Base-by-base conservation (phyloP, 2,329 filamentous ascomycete species). In the Aaosphaeria arxii region DNA sequence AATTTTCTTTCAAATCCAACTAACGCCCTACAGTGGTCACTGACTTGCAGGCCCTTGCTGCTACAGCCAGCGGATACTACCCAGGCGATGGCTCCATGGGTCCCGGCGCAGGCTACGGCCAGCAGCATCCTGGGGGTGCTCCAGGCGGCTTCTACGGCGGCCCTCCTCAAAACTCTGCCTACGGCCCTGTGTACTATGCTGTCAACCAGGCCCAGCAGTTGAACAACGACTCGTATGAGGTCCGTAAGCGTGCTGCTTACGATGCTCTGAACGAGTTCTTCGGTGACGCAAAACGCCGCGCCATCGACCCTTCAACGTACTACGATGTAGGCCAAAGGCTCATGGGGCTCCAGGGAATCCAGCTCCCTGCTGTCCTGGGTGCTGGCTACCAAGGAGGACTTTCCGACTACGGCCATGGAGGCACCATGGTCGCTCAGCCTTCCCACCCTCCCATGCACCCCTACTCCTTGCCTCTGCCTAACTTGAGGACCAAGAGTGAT, bases 181-280 rank as follows among this genome's bases (percentile, higher is more conserved):
- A 88, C 60, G 77, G 81, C 41, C 83, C 84, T 38, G 86, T 94
- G 53, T 95, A 92, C 74, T 94, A 92, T 70, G 85, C 86, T 69
- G 81, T 82, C 68, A 84, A 74, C 69, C 64, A 81, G 77, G 77
- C 83, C 69, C 84, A 85, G 59, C 86, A 87, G 64, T 77, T 87
- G 52, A 80, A 80, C 54, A 86, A 87, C 64, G 79, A 83, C 41
- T 73, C 78, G 7, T 83, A 87, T 63, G 89, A 92, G 64, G 81
- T 84, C 57, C 84, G 88, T 64, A 94, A 92, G 75, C 89, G 91
- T 45, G 75, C 74, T 53, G 84, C 84, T n/a, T 89, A 87, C 58
- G 91, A 96, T 63, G 88, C 89, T 49, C 77, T 96, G 50, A 92
- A 95, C 66, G 90, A 96, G 68, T 96, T 97, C 75, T 95, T 97